Evolutionary conservation across 2,329 filamentous ascomycete species (phyloP), one percentile per base, ranked within the genome.

Genomic region (Hymenoscyphus albidus): DNA sequence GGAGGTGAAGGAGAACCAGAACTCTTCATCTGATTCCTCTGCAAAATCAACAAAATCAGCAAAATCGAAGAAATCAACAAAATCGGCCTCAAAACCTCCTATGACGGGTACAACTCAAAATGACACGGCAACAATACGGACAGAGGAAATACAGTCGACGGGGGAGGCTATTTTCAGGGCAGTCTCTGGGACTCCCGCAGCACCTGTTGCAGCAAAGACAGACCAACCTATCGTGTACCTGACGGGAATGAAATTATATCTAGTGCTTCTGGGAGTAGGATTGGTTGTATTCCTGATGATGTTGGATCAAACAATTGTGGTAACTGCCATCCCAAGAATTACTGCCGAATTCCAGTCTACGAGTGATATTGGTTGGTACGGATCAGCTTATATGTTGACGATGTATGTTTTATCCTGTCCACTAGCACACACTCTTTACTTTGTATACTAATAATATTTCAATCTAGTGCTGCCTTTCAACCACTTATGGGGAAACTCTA

Each of bases 281-380:
- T 40, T 70, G 35, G 66, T 70, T 4, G 62, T 63, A 6, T 72
- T 73, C 40, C 63, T 73, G 31, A 70, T 72, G 51, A 65, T 72
- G 64, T 62, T 73, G 14, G 71, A 73, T 55, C 79, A 77, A 59
- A 82, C 82, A 0, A 84, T 85, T 60, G 77, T 69, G 22, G 64
- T 67, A 10, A 67, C 67, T 31, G 65, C 76, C 10, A 77, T 78
- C 60, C 77, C 77, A 10, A 73, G 73, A n/a, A 78, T 79, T 54
- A 78, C 77, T 2, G 59, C 64, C 27, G 70, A 73, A 12, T 78
- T 78, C 63, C 70, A 77, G 22, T 74, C 74, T 16, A 69, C 76
- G 14, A 67, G 72, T 39, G 76, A 77, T 65, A 72, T 77, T 27
- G 75, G 76, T 9, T 77, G 76, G 76, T 77, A 77, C 70, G 74